A percentile compares a stretch with the other conserved stretches of the same genome.
phyloP scores from a whole-genome alignment of 2,329 filamentous ascomycete genomes.

The Cladobotryum mycophilum region DNA sequence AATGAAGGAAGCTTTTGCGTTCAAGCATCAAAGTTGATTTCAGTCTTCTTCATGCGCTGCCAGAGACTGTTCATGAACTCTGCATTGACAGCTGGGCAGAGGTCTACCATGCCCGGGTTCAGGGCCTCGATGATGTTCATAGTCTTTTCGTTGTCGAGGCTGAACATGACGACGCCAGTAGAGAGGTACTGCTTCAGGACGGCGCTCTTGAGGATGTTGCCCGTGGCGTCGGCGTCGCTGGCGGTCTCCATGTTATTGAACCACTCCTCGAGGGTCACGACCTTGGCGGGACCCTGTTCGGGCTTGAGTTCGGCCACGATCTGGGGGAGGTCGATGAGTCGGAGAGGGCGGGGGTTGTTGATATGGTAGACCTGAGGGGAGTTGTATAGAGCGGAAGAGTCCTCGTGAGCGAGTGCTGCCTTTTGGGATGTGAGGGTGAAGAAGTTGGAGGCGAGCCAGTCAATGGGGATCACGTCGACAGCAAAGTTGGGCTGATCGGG shows the following conservation, averaged over 20 bases:
- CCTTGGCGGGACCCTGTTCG: conserved; percentile 8
- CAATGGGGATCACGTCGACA: conserved; percentile 19
- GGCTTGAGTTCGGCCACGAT: conserved; percentile 15
- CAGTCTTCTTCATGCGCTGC: conserved; percentile 14
- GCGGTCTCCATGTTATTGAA: conserved; percentile 9
- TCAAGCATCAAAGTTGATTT: neutral
- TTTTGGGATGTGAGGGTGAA: conserved; percentile 15
- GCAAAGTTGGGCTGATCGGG: conserved; percentile 18
- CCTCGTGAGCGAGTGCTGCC: conserved; percentile 4
- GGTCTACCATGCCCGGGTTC: conserved; percentile 13
- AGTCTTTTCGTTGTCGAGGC: conserved; percentile 16
- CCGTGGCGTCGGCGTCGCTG: conserved; percentile 13
- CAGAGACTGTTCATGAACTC: conserved; percentile 14
- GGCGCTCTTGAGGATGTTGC: conserved; percentile 14
- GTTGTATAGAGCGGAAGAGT: neutral
- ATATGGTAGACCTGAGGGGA: conserved; percentile 18
- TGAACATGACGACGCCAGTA: conserved; percentile 20
- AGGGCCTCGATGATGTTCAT: conserved; percentile 15
- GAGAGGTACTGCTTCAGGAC: conserved; percentile 18
- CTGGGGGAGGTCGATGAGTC: conserved; percentile 16
- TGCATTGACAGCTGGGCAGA: conserved; percentile 16
- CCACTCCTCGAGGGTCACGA: conserved; percentile 17
- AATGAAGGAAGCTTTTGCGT: neutral
- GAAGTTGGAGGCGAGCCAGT: conserved; percentile 18
- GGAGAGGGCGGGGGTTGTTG: conserved; percentile 18